phyloP scores from a whole-genome alignment of 306 rosid species.

The Ammopiptanthus mongolicus region DNA sequence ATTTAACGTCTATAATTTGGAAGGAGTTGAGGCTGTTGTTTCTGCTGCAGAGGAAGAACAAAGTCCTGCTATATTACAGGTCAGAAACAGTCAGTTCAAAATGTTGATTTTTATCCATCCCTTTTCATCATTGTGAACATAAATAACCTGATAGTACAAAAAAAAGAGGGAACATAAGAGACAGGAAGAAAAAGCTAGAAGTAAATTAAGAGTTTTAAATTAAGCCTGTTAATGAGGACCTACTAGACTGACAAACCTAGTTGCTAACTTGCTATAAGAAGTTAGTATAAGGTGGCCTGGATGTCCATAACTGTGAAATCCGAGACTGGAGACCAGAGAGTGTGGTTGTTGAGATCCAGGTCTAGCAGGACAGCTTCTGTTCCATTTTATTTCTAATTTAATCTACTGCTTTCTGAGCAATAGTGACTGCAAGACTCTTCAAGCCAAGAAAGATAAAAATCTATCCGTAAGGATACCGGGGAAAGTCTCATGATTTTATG shows the following conservation, averaged over 20 bases:
- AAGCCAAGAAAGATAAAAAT: neutral
- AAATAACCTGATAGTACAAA: neutral
- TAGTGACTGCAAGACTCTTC: neutral
- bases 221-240: neutral
- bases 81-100: slow-evolving; percentile 23
- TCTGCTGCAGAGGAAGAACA: slow-evolving; percentile 89
- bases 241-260: neutral
- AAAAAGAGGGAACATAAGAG: neutral
- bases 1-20: slow-evolving; percentile 92
- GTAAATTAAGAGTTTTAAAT: neutral
- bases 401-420: neutral
- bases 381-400: neutral
- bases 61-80: slow-evolving; percentile 98
- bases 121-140: neutral
- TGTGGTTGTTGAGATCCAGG: neutral
- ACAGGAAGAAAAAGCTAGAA: neutral
- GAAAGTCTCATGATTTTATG: neutral
- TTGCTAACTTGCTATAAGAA: neutral
- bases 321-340: neutral
- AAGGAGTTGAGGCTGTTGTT: slow-evolving; percentile 90
- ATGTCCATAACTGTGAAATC: neutral
- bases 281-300: neutral
- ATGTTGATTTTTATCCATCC: neutral
- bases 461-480: neutral
- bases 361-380: neutral